Base-by-base conservation (phyloP, 805 yeast species). In the Maudiozyma pseudohumilis region DNA sequence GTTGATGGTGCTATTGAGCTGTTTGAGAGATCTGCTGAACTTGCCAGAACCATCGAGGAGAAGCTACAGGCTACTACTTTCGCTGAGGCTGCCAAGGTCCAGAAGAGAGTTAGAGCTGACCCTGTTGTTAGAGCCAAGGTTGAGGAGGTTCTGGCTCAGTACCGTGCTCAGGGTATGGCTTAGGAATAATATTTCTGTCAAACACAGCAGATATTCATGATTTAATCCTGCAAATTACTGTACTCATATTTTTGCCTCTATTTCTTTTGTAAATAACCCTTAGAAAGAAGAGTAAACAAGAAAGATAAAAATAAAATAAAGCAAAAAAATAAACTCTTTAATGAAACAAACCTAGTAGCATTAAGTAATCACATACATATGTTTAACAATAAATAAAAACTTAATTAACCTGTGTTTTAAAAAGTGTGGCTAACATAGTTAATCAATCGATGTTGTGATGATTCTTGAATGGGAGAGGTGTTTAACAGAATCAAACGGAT, bases 71-170 rank as follows among this genome's bases (percentile, higher is more conserved):
- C 95, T 40, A 78, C 86, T 45, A 80, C 92, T 15, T 82, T 84
- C 52, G 88, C 89, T 42, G 96, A 86, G 65, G 96, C 96, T 46
- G 77, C 95, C 35, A 83, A 82, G 61, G 76, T 87, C 66, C 98
- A 92, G 70, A 65, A 77, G 55, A 76, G 80, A 55, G 75, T 92
- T 50, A 77, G 71, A 63, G 63, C 70, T 37, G 92, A 82, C 55
- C 84, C 85, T 29, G 62, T 70, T 19, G 69, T 81, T 56, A 70
- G 74, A 49, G 64, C 65, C 26, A 80, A 77, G 62, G 74, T 82
- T 46, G 69, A 70, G 44, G 82, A 78, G 60, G 65, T 80, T 32
- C 60, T 77, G 64, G 66, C 66, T 42, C 51, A 57, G 25, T 56
- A 53, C 39, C 59, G 54, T 41, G 56, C 58, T 29, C 60, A 55